phyloP scores from a whole-genome alignment of 257 asterid genomes.

The Solanum ossicruentum region DNA sequence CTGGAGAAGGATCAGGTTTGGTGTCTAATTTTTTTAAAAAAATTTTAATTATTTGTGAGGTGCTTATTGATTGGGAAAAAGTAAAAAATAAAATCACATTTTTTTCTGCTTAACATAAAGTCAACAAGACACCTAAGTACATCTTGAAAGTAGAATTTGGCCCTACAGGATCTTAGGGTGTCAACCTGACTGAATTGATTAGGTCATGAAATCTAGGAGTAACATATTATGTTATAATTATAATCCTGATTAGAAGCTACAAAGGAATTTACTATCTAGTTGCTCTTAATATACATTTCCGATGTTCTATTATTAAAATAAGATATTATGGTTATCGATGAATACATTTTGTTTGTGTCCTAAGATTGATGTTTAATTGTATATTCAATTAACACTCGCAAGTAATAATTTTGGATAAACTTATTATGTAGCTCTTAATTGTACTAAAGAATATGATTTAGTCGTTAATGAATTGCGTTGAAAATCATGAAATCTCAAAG shows the following conservation, averaged over 20 bases:
- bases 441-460: too few relatives aligned
- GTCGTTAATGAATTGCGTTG: too few relatives aligned
- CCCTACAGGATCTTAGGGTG: background rate
- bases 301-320: too few relatives aligned
- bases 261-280: background rate
- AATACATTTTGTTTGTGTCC: background rate
- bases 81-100: background rate
- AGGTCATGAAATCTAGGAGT: background rate
- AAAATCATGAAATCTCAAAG: too few relatives aligned
- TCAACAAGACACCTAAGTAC: constrained; percentile 13
- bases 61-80: background rate
- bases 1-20: constrained; percentile 78
- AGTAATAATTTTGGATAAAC: background rate
- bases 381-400: background rate
- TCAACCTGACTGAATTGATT: background rate
- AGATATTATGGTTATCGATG: too few relatives aligned
- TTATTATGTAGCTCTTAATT: background rate
- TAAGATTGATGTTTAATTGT: background rate
- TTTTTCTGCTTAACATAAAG: background rate
- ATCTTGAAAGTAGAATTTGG: background rate
- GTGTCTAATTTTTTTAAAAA: background rate
- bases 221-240: background rate
- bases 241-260: background rate
- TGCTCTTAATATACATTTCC: background rate
- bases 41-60: background rate